Percentiles rank a stretch among this genome's conserved stretches.
Evolutionary conservation across 2,329 filamentous ascomycete species (phyloP).

Genomic region (Chaetomium sp.): DNA sequence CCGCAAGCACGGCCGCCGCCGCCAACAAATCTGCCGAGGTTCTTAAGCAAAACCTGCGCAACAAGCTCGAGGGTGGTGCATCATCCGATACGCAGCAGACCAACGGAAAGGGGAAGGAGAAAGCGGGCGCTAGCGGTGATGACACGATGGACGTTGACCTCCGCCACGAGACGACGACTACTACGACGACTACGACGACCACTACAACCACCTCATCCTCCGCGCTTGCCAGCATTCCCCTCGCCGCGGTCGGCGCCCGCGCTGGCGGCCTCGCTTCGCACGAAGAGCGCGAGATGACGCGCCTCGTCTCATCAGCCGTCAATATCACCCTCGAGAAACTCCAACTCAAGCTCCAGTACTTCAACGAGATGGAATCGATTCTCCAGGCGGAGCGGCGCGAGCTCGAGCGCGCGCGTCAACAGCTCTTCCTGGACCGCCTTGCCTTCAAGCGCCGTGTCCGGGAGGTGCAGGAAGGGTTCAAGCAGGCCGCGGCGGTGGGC

Average conservation of each 20-base stretch:
- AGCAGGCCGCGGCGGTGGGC: slow-evolving; percentile 42
- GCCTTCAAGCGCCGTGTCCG: slow-evolving; percentile 82
- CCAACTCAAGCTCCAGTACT: slow-evolving; percentile 91
- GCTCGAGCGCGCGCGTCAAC: slow-evolving; percentile 83
- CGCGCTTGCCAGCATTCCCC: slow-evolving; percentile 66
- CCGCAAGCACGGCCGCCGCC: slow-evolving; percentile 81
- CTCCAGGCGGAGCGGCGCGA: slow-evolving; percentile 88
- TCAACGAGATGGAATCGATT: slow-evolving; percentile 90
- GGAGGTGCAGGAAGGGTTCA: slow-evolving; percentile 72
- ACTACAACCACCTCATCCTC: slow-evolving; percentile 41
- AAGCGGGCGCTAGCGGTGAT: slow-evolving; percentile 35
- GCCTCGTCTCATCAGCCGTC: slow-evolving; percentile 82
- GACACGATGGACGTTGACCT: slow-evolving; percentile 61
- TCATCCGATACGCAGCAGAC: slow-evolving; percentile 37
- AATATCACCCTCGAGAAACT: slow-evolving; percentile 95
- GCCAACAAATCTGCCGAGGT: slow-evolving; percentile 82
- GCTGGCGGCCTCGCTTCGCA: slow-evolving; percentile 85
- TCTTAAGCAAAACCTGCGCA: slow-evolving; percentile 72
- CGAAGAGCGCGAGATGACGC: slow-evolving; percentile 94
- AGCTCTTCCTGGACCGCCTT: slow-evolving; percentile 87
- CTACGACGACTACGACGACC: slow-evolving; percentile 45
- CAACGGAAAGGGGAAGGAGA: slow-evolving; percentile 52
- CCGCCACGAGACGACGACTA: slow-evolving; percentile 39
- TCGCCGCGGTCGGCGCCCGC: slow-evolving; percentile 80
- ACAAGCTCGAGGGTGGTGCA: slow-evolving; percentile 58